These are phyloP conservation scores for Aspergillus oerlinghausenensis DNA, from an alignment of 2,329 filamentous ascomycete species.

Conservation along the genomic window DNA sequence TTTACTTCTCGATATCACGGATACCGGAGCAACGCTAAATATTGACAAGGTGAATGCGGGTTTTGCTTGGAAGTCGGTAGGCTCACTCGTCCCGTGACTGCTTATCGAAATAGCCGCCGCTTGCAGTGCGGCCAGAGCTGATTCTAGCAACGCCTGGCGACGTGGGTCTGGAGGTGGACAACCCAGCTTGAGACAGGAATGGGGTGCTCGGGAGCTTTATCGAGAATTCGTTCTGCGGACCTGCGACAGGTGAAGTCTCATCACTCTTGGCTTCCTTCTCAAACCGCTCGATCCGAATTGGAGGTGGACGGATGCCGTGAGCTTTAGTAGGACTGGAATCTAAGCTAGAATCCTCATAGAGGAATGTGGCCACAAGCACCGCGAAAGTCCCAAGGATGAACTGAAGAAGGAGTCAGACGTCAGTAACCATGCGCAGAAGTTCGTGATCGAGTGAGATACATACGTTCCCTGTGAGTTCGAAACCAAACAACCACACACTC, in stretches of 20 bases:
- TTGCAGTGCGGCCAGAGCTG: constrained; percentile 35
- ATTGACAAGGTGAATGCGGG: constrained; percentile 11
- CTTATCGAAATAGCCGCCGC: constrained; percentile 36
- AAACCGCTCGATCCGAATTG: constrained; percentile 61
- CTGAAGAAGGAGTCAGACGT: constrained; percentile 43
- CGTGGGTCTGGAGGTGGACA: constrained; percentile 51
- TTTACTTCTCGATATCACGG: constrained; percentile 14
- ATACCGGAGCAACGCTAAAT: constrained; percentile 5
- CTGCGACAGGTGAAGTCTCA: constrained; percentile 17
- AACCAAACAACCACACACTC: constrained; percentile 81
- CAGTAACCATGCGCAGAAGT: constrained; percentile 6
- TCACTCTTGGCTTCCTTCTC: constrained; percentile 67
- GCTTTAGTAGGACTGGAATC: constrained; percentile 15
- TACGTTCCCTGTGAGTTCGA: constrained; percentile 68
- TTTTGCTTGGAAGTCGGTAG: constrained; percentile 17
- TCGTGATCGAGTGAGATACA: constrained; percentile 34
- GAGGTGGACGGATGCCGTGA: constrained; percentile 51
- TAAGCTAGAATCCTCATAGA: constrained; percentile 63
- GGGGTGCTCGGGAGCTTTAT: constrained; percentile 45
- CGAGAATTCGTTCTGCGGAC: constrained; percentile 42
- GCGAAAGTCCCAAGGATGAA: constrained; percentile 75
- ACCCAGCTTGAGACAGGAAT: constrained; percentile 43
- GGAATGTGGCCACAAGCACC: constrained; percentile 76
- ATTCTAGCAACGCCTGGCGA: constrained; percentile 46
- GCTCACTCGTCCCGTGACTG: constrained; percentile 21